Base-by-base conservation (phyloP, 2,329 filamentous ascomycete genomes). In the Penicillium aurantiogriseum region DNA sequence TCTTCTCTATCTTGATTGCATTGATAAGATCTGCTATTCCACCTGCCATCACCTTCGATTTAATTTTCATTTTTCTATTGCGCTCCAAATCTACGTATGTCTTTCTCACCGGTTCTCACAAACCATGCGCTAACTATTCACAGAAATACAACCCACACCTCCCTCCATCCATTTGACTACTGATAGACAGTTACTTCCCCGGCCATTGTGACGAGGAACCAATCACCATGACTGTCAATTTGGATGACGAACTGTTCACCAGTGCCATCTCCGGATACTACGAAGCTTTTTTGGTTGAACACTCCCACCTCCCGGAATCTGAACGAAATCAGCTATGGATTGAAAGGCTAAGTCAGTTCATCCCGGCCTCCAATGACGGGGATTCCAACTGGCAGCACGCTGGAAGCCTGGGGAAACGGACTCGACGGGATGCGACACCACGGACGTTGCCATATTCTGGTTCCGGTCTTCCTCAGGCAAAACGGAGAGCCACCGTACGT, bases 401-500 rank as follows among this genome's bases (percentile, higher is more conserved):
- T 46, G 70, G 71, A 56, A 72, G 70, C 64, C 69, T 72, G 66
- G 73, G 76, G 67, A 76, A 78, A 74, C 71, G 73, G 62, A 63
- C 68, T 67, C 71, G 77, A 72, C 74, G 75, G 71, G 72, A 76
- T 60, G 60, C 63, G 56, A 71, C 69, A 57, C 74, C 74, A 51
- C 71, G 72, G 64, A 76, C 71, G 51, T 61, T 74, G 53, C 71
- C 74, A 36, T 49, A 49, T 58, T 66, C 67, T 67, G 70, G 68
- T 67, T 72, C 72, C 69, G 70, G 70, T 69, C 68, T 70, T 61
- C 74, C 69, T 51, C 68, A 67, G 67, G 70, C 73, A 54, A 78
- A 78, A 70, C 74, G 76, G 70, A 74, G 74, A 74, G 75, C 74
- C 71, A 76, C 72, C 74, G 76, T 78, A 78, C 69, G 76, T 67